Percentiles rank a stretch among this genome's conserved stretches.
These are phyloP conservation scores for Corynespora cassiicola DNA, from an alignment of 2,329 filamentous ascomycete genomes.

Conservation along the genomic window DNA sequence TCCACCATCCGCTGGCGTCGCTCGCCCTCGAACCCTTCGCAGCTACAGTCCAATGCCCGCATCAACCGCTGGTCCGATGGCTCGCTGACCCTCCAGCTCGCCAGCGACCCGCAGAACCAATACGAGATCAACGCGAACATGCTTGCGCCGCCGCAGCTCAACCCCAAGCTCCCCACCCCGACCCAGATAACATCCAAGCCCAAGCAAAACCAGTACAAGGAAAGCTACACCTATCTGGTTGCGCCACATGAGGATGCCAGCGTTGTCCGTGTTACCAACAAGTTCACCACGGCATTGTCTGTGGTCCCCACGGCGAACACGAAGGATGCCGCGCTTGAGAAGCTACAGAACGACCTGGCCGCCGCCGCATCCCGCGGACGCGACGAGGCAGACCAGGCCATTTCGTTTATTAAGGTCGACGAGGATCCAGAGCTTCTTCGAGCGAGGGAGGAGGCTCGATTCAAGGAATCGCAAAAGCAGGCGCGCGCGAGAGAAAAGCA, in stretches of 20 bases:
- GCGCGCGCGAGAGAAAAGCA: conserved; percentile 72
- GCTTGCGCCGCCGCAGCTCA: conserved; percentile 66
- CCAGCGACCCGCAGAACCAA: conserved; percentile 70
- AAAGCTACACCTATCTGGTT: conserved; percentile 78
- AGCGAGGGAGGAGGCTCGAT: conserved; percentile 74
- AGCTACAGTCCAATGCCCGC: conserved; percentile 76
- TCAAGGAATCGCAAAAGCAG: conserved; percentile 72
- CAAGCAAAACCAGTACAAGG: conserved; percentile 63
- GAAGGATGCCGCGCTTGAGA: conserved; percentile 74
- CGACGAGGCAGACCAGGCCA: conserved; percentile 55
- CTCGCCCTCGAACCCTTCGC: conserved; percentile 68
- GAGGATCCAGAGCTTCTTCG: conserved; percentile 79
- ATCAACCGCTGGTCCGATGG: conserved; percentile 82
- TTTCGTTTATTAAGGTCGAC: conserved; percentile 72
- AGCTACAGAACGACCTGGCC: conserved; percentile 71
- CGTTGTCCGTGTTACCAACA: conserved; percentile 74
- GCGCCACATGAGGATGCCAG: conserved; percentile 73
- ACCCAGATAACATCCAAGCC: conserved; percentile 38
- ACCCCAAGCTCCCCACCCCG: conserved; percentile 57
- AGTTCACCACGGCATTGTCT: conserved; percentile 75
- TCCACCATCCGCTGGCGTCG: conserved; percentile 74
- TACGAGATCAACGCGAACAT: conserved; percentile 76
- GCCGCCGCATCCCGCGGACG: conserved; percentile 62
- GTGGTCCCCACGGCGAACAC: conserved; percentile 71
- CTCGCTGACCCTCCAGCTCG: conserved; percentile 76